phyloP scores from a whole-genome alignment of 2,329 filamentous ascomycete genomes.

The Myriosclerotinia duriaeana region DNA sequence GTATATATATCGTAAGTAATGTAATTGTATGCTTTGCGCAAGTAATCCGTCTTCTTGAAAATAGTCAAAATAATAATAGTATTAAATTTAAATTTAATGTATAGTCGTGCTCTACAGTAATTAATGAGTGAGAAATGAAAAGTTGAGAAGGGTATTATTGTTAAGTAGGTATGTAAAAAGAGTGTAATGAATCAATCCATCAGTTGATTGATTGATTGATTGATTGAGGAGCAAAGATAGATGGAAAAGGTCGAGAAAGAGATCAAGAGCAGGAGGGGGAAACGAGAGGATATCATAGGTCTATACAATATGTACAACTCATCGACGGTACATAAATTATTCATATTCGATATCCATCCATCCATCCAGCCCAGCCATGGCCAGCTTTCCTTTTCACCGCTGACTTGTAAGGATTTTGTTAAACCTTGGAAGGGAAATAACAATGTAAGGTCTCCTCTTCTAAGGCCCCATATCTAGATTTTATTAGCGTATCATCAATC shows the following conservation, averaged over 20 bases:
- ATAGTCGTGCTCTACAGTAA: slow-evolving; percentile 1
- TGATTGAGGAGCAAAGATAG: slow-evolving; percentile 9
- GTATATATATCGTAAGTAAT: slow-evolving; percentile 1
- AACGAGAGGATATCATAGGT: slow-evolving; percentile 24
- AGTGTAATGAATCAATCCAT: slow-evolving; percentile 7
- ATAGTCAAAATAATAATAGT: slow-evolving; percentile 7
- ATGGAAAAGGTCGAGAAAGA: slow-evolving; percentile 18
- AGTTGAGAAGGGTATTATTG: slow-evolving; percentile 8
- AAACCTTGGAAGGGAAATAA: slow-evolving; percentile 15
- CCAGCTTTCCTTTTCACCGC: slow-evolving; percentile 17
- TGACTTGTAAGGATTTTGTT: slow-evolving; percentile 18
- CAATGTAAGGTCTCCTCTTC: slow-evolving; percentile 8
- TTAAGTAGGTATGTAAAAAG: slow-evolving; percentile 17
- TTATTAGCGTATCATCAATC: slow-evolving; percentile 8
- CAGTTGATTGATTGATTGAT: too few relatives aligned
- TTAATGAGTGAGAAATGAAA: slow-evolving; percentile 3
- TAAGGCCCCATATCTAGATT: slow-evolving; percentile 11
- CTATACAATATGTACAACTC: slow-evolving; percentile 23
- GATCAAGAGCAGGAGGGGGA: slow-evolving; percentile 20
- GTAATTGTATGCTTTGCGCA: background rate
- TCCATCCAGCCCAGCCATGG: background rate
- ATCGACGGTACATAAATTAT: slow-evolving; percentile 19
- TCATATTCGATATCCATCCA: slow-evolving; percentile 3
- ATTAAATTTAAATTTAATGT: slow-evolving; percentile 14
- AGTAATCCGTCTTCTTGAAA: background rate